Conservation (phyloP, 2,329 filamentous ascomycete genomes). For the Lasiodiplodia gonubiensis region DNA sequence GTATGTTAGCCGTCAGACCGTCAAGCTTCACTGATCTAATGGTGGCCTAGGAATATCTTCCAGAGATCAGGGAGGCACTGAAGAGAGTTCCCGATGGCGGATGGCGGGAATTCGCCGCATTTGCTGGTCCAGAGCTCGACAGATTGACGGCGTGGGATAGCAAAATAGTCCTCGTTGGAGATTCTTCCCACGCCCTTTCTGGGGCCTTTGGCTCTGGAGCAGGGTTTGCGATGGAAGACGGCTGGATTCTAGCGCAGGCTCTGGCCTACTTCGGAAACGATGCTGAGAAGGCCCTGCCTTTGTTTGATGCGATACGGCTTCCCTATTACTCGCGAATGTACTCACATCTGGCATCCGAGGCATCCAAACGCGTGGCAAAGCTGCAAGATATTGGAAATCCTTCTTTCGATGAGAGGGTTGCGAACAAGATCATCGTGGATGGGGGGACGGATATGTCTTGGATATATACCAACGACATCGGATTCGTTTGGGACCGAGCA, state of each 20-base stretch:
- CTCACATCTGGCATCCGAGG: constrained; percentile 37
- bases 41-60: constrained; percentile 47
- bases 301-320: constrained; percentile 49
- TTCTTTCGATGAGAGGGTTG: constrained; percentile 37
- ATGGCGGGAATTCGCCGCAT: constrained; percentile 58
- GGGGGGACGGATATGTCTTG: constrained; percentile 46
- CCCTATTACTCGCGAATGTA: constrained; percentile 53
- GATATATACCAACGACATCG: constrained; percentile 53
- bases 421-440: constrained; percentile 41
- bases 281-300: constrained; percentile 38
- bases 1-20: constrained; percentile 27
- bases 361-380: constrained; percentile 22
- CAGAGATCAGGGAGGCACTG: constrained; percentile 49
- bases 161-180: constrained; percentile 58
- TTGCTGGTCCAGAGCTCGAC: constrained; percentile 53
- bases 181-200: constrained; percentile 62
- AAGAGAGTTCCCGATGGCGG: constrained; percentile 44
- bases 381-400: constrained; percentile 32
- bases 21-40: not conserved
- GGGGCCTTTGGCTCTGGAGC: constrained; percentile 54
- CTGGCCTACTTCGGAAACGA: constrained; percentile 33
- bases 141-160: constrained; percentile 51
- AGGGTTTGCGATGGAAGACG: constrained; percentile 54
- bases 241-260: constrained; percentile 51
- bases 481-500: constrained; percentile 41